These are phyloP conservation scores for Tephrocybe rancida DNA, from an alignment of 768 basidiomycete genomes.

Conservation along the genomic window DNA sequence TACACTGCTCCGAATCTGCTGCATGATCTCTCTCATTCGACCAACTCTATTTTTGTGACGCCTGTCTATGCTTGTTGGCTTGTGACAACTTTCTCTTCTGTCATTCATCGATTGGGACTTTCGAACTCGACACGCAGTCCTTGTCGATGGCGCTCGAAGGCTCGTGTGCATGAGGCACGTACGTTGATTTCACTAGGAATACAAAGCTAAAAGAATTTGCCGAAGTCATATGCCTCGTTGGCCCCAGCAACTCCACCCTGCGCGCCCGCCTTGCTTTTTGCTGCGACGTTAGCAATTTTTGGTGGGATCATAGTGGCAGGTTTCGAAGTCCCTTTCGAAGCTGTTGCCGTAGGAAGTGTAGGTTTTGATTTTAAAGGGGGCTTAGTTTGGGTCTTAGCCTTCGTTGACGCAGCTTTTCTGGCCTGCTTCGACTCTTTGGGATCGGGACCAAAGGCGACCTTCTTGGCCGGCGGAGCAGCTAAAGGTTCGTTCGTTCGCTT, in stretches of 20 bases:
- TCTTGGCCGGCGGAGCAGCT: constrained; percentile 42
- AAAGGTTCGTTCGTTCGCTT: constrained; percentile 36
- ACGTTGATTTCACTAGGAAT: no score
- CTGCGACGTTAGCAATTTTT: constrained; percentile 32
- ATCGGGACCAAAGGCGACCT: constrained; percentile 51
- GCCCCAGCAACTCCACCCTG: constrained; percentile 22
- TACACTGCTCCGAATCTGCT: no score
- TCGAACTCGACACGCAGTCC: no score
- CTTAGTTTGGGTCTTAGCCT: constrained; percentile 11
- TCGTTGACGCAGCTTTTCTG: constrained; percentile 14
- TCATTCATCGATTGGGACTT: no score
- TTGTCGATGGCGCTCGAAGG: no score
- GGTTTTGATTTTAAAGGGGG: constrained; percentile 23
- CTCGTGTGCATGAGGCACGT: no score
- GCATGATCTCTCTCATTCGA: no score
- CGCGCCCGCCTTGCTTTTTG: constrained; percentile 21
- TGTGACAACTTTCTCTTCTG: no score
- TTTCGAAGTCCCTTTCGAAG: constrained; percentile 19
- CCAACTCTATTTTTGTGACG: no score
- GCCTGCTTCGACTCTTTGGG: constrained; percentile 24
- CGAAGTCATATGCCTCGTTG: constrained; percentile 54
- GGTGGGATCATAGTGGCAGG: constrained; percentile 21
- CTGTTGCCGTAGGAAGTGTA: constrained; percentile 27
- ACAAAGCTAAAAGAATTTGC: constrained; percentile 43
- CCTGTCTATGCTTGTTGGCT: no score